A percentile compares a stretch with the other conserved stretches of the same genome.
Conservation (phyloP, 306 rosid species). For the Dryas octopetala region DNA sequence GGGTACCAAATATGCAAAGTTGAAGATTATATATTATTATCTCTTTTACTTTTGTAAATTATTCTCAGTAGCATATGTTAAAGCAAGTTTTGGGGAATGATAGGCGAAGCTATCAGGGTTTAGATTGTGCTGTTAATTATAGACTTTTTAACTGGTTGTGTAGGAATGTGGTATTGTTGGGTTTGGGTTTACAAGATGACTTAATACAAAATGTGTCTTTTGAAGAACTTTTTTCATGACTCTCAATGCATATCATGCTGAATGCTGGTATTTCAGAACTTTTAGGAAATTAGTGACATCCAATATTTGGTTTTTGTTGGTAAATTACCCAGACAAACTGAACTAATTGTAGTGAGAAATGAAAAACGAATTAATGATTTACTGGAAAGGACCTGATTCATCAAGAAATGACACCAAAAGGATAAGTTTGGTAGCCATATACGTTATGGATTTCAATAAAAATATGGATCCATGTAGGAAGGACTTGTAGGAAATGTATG, state of each 20-base stretch:
- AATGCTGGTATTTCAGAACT: constrained; percentile 1
- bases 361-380: neutral
- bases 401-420: too few relatives aligned
- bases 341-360: neutral
- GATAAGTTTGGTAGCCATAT: too few relatives aligned
- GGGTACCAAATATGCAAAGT: neutral
- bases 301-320: neutral
- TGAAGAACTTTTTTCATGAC: neutral
- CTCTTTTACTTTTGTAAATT: neutral
- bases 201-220: neutral
- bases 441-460: too few relatives aligned
- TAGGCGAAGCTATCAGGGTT: neutral
- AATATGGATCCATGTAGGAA: too few relatives aligned
- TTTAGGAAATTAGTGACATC: neutral
- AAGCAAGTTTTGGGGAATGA: neutral
- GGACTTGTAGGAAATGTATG: neutral
- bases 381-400: neutral
- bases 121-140: neutral
- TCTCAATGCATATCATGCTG: neutral
- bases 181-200: neutral
- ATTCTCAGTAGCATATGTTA: neutral
- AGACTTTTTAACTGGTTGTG: neutral
- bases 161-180: neutral
- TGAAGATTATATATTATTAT: neutral
- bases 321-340: neutral